These are phyloP conservation scores for Tolypocladium nubicola DNA, from an alignment of 2,329 filamentous ascomycete genomes.

Conservation along the genomic window DNA sequence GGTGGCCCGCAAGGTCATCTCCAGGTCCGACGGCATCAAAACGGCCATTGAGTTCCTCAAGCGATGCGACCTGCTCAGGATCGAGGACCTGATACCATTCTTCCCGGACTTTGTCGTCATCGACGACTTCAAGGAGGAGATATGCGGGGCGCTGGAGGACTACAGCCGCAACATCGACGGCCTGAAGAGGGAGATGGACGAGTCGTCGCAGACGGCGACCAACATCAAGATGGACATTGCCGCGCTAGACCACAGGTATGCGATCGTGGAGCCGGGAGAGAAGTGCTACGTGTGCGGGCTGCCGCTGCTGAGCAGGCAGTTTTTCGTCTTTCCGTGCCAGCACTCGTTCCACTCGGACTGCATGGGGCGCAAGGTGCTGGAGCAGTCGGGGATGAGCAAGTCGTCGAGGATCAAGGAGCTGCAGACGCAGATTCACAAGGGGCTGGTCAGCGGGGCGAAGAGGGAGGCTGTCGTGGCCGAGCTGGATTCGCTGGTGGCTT, in stretches of 20 bases:
- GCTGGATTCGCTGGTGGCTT: slow-evolving; percentile 83
- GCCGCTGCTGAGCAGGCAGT: slow-evolving; percentile 79
- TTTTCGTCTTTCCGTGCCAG: slow-evolving; percentile 98
- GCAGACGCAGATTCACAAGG: slow-evolving; percentile 73
- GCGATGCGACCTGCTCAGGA: slow-evolving; percentile 81
- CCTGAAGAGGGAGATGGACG: slow-evolving; percentile 91
- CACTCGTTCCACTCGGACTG: slow-evolving; percentile 97
- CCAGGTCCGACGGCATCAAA: slow-evolving; percentile 77
- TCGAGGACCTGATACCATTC: slow-evolving; percentile 95
- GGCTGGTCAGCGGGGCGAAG: slow-evolving; percentile 56
- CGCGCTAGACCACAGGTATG: slow-evolving; percentile 77
- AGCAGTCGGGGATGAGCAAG: slow-evolving; percentile 66
- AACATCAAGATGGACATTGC: slow-evolving; percentile 89
- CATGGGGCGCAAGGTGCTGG: slow-evolving; percentile 73
- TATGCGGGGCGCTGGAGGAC: slow-evolving; percentile 85
- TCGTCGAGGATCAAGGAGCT: slow-evolving; percentile 74
- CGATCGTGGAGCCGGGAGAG: slow-evolving; percentile 93
- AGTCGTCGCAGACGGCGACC: slow-evolving; percentile 74
- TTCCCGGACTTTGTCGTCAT: slow-evolving; percentile 98
- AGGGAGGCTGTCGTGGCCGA: slow-evolving; percentile 79
- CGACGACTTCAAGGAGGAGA: slow-evolving; percentile 98
- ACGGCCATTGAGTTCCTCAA: slow-evolving; percentile 88
- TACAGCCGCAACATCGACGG: slow-evolving; percentile 86
- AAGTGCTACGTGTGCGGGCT: slow-evolving; percentile 82
- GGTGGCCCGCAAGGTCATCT: slow-evolving; percentile 89